A percentile compares a stretch with the other conserved stretches of the same genome.
phyloP scores from a whole-genome alignment of 169 alveolate species.

The Plasmodium cynomolgi region DNA sequence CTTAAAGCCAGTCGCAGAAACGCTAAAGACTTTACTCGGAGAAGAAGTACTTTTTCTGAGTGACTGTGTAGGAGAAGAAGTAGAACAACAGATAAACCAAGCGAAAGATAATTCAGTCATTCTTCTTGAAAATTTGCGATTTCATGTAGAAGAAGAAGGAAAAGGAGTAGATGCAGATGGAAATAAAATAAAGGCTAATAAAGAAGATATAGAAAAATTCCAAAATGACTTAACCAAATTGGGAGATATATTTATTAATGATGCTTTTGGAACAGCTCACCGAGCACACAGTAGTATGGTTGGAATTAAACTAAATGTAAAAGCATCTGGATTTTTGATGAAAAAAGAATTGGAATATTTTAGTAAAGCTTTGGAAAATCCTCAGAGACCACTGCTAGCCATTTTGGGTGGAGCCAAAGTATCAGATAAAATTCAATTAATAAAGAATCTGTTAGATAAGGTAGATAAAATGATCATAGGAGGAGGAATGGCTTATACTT shows the following conservation, averaged over 20 bases:
- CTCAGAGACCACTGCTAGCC: conserved; percentile 95
- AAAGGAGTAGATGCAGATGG: conserved; percentile 94
- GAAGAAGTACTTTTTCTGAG: conserved; percentile 91
- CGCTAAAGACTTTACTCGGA: conserved; percentile 88
- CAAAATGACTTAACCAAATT: conserved; percentile 92
- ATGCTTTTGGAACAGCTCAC: conserved; percentile 99
- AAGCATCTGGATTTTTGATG: conserved; percentile 96
- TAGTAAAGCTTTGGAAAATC: conserved; percentile 95
- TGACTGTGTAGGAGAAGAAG: conserved; percentile 96
- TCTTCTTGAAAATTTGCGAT: conserved; percentile 96
- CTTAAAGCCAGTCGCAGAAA: conserved; percentile 93
- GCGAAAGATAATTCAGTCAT: conserved; percentile 92
- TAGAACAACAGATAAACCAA: conserved; percentile 88
- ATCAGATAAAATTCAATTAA: conserved; percentile 96
- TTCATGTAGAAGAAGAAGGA: conserved; percentile 98
- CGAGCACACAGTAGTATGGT: conserved; percentile 98
- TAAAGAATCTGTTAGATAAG: conserved; percentile 92
- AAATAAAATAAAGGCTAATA: conserved; percentile 90
- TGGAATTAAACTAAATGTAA: conserved; percentile 91
- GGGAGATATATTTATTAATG: conserved; percentile 97
- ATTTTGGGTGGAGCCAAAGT: conserved; percentile 99
- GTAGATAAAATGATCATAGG: conserved; percentile 97
- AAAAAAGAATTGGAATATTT: conserved; percentile 97
- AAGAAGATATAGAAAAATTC: conserved; percentile 90
- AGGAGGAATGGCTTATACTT: conserved; percentile 99